Evolutionary conservation across 2,329 filamentous ascomycete genomes (phyloP).

Genomic region (Lasiodiplodia hormozganensis): DNA sequence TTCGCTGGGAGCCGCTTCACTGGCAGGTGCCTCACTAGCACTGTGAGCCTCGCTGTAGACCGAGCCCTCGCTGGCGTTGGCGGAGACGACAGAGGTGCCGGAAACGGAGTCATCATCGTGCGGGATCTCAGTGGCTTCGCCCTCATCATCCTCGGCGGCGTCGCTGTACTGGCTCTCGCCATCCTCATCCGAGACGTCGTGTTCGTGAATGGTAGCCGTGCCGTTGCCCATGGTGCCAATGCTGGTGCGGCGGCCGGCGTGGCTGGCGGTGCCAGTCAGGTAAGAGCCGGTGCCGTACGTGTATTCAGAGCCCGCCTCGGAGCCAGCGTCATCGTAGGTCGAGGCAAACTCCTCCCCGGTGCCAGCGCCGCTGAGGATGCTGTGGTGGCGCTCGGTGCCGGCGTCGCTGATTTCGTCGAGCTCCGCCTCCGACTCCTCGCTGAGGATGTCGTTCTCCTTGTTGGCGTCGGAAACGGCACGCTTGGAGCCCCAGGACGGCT

Average conservation of each 20-base stretch:
- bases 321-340: constrained; percentile 52
- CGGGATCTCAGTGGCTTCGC: constrained; percentile 31
- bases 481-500: constrained; percentile 42
- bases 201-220: constrained; percentile 6
- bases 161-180: constrained; percentile 32
- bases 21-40: not conserved
- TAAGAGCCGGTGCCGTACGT: constrained; percentile 57
- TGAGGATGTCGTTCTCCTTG: constrained; percentile 57
- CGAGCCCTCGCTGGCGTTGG: constrained; percentile 1
- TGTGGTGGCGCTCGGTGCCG: constrained; percentile 50
- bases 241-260: constrained; percentile 53
- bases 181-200: constrained; percentile 34
- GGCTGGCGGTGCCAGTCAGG: constrained; percentile 56
- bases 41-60: not conserved
- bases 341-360: constrained; percentile 57
- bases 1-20: not conserved
- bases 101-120: constrained; percentile 20
- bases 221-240: constrained; percentile 40
- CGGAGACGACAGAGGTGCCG: constrained; percentile 10
- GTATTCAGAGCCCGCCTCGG: constrained; percentile 50
- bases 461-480: constrained; percentile 38
- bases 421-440: constrained; percentile 48
- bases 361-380: constrained; percentile 40
- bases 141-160: constrained; percentile 29
- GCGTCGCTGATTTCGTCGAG: constrained; percentile 41